phyloP scores from a whole-genome alignment of 345 rosid species.

The Bretschneidera sinensis region DNA sequence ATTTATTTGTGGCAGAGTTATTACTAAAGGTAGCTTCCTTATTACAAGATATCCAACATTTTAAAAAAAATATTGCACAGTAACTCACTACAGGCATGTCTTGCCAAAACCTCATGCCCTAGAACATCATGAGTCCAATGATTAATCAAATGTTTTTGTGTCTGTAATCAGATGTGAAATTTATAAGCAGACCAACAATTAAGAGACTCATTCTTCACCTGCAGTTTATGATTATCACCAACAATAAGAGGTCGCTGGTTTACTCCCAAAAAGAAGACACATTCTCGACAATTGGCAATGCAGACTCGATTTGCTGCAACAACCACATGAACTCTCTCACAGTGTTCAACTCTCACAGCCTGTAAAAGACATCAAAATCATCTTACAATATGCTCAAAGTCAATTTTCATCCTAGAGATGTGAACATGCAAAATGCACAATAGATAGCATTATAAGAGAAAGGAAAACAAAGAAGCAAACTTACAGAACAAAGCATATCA shows the following conservation, averaged over 20 bases:
- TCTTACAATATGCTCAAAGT: background rate
- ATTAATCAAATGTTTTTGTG: background rate
- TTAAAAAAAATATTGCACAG: too few species aligned
- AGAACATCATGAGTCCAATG: background rate
- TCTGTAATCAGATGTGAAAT: background rate
- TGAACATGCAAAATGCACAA: background rate
- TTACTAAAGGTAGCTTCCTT: background rate
- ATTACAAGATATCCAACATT: background rate
- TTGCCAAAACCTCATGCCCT: background rate
- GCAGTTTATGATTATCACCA: constrained; percentile 97
- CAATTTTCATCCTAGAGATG: constrained; percentile 3
- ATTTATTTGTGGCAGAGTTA: background rate
- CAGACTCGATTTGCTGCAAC: constrained; percentile 82
- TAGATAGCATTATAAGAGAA: background rate
- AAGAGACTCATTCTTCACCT: constrained; percentile 42
- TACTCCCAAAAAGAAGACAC: constrained; percentile 94
- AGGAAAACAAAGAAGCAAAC: background rate
- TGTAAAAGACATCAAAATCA: constrained; percentile 29
- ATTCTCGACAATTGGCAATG: constrained; percentile 96
- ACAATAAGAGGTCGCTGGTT: constrained; percentile 96
- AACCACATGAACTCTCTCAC: constrained; percentile 98
- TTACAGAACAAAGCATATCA: constrained; percentile 3
- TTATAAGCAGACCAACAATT: background rate
- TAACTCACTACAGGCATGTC: background rate
- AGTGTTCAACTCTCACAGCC: constrained; percentile 94